Evolutionary conservation across 768 basidiomycete species (phyloP).

Genomic region (Sutorius australiensis): DNA sequence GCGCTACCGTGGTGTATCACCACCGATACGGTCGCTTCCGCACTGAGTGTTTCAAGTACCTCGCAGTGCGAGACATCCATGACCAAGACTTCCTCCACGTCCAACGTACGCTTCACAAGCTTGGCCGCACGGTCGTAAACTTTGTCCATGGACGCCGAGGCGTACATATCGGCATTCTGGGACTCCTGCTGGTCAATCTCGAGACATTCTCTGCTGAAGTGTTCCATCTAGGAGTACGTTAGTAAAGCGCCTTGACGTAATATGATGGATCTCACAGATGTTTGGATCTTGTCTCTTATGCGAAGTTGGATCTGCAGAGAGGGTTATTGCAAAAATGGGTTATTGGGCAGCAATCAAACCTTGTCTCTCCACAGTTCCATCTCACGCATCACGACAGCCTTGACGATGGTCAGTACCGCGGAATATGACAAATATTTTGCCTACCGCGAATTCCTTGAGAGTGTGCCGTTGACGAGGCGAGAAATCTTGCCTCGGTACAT

Average conservation of each 20-base stretch:
- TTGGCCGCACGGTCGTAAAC: conserved; percentile 90
- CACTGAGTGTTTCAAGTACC: conserved; percentile 64
- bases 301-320: conserved; percentile 72
- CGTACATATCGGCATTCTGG: conserved; percentile 20
- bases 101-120: conserved; percentile 84
- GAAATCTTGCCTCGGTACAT: conserved; percentile 78
- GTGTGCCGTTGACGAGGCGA: conserved; percentile 86
- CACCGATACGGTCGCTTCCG: conserved; percentile 62
- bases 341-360: conserved; percentile 34
- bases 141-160: conserved; percentile 65
- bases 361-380: conserved; percentile 96
- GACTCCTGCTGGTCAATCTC: conserved; percentile 67
- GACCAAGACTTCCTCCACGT: conserved; percentile 88
- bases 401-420: conserved; percentile 4
- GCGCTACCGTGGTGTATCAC: conserved; percentile 68
- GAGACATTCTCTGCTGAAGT: conserved; percentile 91
- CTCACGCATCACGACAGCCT: conserved; percentile 89
- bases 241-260: background rate
- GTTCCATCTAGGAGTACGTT: conserved; percentile 67
- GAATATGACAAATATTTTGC: conserved; percentile 9
- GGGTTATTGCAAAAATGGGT: background rate
- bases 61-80: conserved; percentile 93
- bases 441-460: conserved; percentile 84
- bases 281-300: conserved; percentile 88
- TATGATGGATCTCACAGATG: conserved; percentile 51